phyloP scores from a whole-genome alignment of 306 rosid species.

The Styphnolobium japonicum region DNA sequence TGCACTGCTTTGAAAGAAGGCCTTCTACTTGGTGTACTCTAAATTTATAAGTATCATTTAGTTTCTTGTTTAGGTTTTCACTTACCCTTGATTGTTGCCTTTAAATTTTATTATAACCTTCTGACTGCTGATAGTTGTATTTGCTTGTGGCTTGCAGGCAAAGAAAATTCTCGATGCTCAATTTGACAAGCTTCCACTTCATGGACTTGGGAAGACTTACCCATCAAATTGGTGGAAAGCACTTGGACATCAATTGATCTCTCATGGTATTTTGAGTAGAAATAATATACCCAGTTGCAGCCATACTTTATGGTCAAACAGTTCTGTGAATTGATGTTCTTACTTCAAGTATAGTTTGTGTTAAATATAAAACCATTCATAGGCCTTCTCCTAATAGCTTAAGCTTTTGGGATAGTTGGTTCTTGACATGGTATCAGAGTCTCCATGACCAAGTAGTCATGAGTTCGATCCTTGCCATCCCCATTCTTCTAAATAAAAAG shows the following conservation, averaged over 20 bases:
- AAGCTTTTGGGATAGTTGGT: no score
- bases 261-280: constrained; percentile 52
- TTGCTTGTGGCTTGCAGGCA: constrained; percentile 53
- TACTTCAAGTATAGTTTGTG: constrained; percentile 17
- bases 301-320: constrained; percentile 9
- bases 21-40: background rate
- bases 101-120: constrained; percentile 12
- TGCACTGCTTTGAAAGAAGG: constrained; percentile 8
- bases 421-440: no score
- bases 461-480: no score
- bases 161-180: constrained; percentile 61
- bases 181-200: constrained; percentile 86
- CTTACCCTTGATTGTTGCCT: constrained; percentile 12
- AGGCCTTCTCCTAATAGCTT: no score
- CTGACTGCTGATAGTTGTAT: constrained; percentile 33
- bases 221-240: constrained; percentile 94
- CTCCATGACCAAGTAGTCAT: no score
- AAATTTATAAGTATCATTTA: background rate
- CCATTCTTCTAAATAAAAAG: no score
- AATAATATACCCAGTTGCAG: constrained; percentile 3
- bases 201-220: constrained; percentile 80
- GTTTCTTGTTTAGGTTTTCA: background rate
- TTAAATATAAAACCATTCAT: no score
- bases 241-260: constrained; percentile 66
- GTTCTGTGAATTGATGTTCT: background rate